Conservation (phyloP, 768 basidiomycete genomes). For the Amanita polypyramis region DNA sequence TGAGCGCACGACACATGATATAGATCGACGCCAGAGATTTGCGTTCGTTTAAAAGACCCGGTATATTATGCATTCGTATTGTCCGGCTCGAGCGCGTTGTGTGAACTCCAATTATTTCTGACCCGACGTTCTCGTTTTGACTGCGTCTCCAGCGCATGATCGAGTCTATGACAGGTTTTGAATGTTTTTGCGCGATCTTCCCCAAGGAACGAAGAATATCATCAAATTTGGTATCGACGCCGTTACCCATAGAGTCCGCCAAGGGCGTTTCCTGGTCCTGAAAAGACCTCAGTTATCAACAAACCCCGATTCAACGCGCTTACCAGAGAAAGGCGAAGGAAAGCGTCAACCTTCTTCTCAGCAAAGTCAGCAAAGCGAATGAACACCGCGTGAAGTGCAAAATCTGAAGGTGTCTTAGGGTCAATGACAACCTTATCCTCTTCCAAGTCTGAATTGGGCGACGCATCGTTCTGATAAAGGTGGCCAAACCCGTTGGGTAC, state of each 20-base stretch:
- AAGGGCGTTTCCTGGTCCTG: conserved; percentile 67
- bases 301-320: conserved; percentile 17
- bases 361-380: conserved; percentile 76
- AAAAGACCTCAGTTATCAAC: neutral
- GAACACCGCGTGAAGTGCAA: conserved; percentile 81
- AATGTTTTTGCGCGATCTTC: conserved; percentile 75
- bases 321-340: conserved; percentile 61
- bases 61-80: conserved; percentile 34
- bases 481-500: conserved; percentile 54
- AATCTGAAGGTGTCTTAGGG: conserved; percentile 79
- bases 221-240: conserved; percentile 73
- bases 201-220: conserved; percentile 77
- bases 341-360: conserved; percentile 69
- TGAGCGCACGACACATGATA: conserved; percentile 81
- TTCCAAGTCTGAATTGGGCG: conserved; percentile 39
- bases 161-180: conserved; percentile 77
- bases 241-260: conserved; percentile 55
- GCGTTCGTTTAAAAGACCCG: conserved; percentile 51
- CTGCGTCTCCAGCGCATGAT: conserved; percentile 80
- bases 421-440: conserved; percentile 63
- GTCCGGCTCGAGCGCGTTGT: conserved; percentile 25
- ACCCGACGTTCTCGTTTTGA: conserved; percentile 51
- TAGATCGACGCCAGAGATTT: conserved; percentile 80
- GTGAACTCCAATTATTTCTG: conserved; percentile 44
- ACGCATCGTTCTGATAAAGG: conserved; percentile 38